These are phyloP conservation scores for Geranium brycei DNA, from an alignment of 345 rosid genomes.

Conservation along the genomic window DNA sequence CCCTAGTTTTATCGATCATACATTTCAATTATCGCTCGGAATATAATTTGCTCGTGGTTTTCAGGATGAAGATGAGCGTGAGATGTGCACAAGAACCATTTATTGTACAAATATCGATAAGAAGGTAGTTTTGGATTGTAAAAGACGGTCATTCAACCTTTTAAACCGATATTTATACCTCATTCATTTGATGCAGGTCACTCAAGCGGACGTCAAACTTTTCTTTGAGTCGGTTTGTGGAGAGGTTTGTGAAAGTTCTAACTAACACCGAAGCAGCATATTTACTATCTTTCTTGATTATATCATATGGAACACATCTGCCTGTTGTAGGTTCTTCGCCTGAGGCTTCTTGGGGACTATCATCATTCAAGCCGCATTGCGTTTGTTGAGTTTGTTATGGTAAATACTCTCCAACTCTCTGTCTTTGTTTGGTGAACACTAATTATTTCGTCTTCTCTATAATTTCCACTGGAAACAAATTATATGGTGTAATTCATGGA, in stretches of 20 bases:
- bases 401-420: constrained; percentile 13
- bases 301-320: constrained; percentile 5
- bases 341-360: constrained; percentile 89
- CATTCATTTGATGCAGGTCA: constrained; percentile 37
- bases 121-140: constrained; percentile 33
- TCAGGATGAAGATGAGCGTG: constrained; percentile 94
- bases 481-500: too few species aligned
- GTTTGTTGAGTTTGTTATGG: constrained; percentile 83
- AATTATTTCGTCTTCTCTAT: too few species aligned
- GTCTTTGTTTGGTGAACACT: not conserved
- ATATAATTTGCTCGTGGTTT: constrained; percentile 10
- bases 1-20: not conserved
- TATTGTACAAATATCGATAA: constrained; percentile 95
- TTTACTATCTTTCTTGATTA: constrained; percentile 2
- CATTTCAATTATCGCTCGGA: not conserved
- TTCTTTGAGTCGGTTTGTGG: constrained; percentile 87
- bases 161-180: constrained; percentile 5
- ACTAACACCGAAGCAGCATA: not conserved
- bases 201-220: constrained; percentile 66
- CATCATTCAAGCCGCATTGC: constrained; percentile 90
- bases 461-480: too few species aligned
- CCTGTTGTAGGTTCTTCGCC: constrained; percentile 55
- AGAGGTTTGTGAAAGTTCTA: constrained; percentile 40
- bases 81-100: constrained; percentile 95
- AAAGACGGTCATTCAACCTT: not conserved